A percentile compares a stretch with the other conserved stretches of the same genome.
Evolutionary conservation across 2,329 filamentous ascomycete genomes (phyloP).

Genomic region (Phialophora macrospora): DNA sequence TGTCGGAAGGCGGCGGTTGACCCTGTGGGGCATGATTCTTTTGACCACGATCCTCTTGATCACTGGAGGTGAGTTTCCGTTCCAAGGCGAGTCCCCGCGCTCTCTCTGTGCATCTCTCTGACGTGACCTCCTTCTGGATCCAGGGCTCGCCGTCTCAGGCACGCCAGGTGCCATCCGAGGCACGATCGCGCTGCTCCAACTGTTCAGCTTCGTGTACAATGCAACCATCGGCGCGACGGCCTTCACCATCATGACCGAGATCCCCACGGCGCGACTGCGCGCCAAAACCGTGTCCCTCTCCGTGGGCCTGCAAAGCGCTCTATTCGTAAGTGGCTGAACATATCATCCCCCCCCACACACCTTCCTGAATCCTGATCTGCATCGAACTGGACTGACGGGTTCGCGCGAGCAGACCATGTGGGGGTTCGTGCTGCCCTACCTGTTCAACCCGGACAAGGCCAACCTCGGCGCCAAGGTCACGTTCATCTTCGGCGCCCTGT

Average conservation of each 20-base stretch:
- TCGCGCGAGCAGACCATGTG: constrained; percentile 40
- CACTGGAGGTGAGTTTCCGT: constrained; percentile 43
- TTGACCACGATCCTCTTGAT: constrained; percentile 54
- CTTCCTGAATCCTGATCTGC: no score
- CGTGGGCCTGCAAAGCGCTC: constrained; percentile 23
- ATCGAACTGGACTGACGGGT: background rate
- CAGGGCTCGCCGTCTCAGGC: constrained; percentile 40
- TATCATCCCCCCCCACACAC: no score
- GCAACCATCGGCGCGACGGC: constrained; percentile 50
- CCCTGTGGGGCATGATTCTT: constrained; percentile 56
- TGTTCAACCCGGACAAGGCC: constrained; percentile 44
- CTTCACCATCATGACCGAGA: constrained; percentile 48
- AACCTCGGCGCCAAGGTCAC: constrained; percentile 48
- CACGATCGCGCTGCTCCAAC: constrained; percentile 44
- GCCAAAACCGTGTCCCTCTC: constrained; percentile 46
- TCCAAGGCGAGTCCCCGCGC: background rate
- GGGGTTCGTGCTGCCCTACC: constrained; percentile 47
- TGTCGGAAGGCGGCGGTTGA: constrained; percentile 49
- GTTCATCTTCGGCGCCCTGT: constrained; percentile 50
- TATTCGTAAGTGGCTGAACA: constrained; percentile 19
- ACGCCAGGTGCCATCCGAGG: constrained; percentile 25
- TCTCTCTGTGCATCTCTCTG: background rate
- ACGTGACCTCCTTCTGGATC: background rate
- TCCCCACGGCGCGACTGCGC: constrained; percentile 47
- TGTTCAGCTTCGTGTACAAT: constrained; percentile 50